Conservation (phyloP, 371 early-diverging fungal species). For the Rhizopus microsporus region DNA sequence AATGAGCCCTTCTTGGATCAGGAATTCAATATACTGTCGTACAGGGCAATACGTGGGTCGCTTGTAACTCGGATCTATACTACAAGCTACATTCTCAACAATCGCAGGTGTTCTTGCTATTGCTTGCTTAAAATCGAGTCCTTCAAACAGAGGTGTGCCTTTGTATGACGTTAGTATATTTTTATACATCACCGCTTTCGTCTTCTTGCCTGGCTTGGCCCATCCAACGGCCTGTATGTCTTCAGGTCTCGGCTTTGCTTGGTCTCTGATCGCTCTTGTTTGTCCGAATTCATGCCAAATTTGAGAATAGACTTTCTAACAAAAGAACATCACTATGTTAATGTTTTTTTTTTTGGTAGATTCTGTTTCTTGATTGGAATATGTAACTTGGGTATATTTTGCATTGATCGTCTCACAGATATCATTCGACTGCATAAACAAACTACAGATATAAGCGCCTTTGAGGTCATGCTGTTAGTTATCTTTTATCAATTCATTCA, state of each 20-base stretch:
- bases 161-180: not conserved
- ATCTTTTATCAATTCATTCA: not conserved
- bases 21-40: conserved; percentile 58
- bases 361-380: conserved; percentile 68
- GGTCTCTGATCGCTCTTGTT: conserved; percentile 48
- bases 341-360: conserved; percentile 43
- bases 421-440: conserved; percentile 62
- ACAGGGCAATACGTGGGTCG: conserved; percentile 56
- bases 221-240: conserved; percentile 62
- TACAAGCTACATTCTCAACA: conserved; percentile 59
- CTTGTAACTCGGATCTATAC: conserved; percentile 39
- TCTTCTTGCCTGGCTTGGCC: conserved; percentile 56
- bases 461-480: not conserved
- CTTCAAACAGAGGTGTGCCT: conserved; percentile 50
- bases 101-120: conserved; percentile 64
- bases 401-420: conserved; percentile 55
- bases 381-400: conserved; percentile 71
- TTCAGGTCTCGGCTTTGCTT: conserved; percentile 57
- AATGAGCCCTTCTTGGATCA: conserved; percentile 50
- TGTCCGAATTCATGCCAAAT: conserved; percentile 59
- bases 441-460: conserved; percentile 46
- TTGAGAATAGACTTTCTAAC: conserved; percentile 58
- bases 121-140: conserved; percentile 64
- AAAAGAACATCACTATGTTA: not conserved
- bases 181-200: not conserved